Evolutionary conservation across 2,329 filamentous ascomycete genomes (phyloP), one percentile per base, ranked within the genome.

Genomic region (Elsinoe necatrix): DNA sequence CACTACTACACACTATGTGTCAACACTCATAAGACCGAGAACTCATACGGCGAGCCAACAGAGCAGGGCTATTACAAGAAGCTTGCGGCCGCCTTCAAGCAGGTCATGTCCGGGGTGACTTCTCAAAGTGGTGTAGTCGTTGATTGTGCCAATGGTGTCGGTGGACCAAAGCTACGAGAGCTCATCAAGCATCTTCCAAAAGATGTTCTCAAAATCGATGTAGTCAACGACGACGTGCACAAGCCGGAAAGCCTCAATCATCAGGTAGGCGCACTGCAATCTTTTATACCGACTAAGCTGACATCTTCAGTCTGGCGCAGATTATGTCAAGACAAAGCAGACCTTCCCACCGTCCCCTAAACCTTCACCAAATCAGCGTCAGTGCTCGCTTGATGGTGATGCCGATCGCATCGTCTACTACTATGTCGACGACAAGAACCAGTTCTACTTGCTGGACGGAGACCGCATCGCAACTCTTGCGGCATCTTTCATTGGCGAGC

Each of bases 261-360:
- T 27, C 89, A 95, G 65, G 88, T 91, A 77, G 72, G 80, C 51
- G 23, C 16, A 47, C 3, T 43, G n/a, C 14, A 29, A 1, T 39
- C 12, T 14, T 2, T 3, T n/a, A 35, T 35, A n/a, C n/a, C n/a
- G 7, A 4, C 1, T 47, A n/a, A 27, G 11, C 29, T 58, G 16
- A 56, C 48, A 27, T 52, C 4, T 23, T 23, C 64, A 95, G 83
- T 95, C 88, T 68, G 93, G 93, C 71, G 93, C 93, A 67, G 93
- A 98, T 73, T 97, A 83, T 65, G 93, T 98, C 72, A 98, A 98
- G 77, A 97, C 93, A 16, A 89, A 89, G 73, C 93, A 98, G 76
- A 84, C 90, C 61, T 87, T 89, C 59, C 93, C 93, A 54, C 87
- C 87, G 41, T 85, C 77, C 27, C 92, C 89, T 55, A 89, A 91